Evolutionary conservation across 305 asterid species (phyloP), one percentile per base, ranked within the genome.

Genomic region (Fraxinus dipetala): DNA sequence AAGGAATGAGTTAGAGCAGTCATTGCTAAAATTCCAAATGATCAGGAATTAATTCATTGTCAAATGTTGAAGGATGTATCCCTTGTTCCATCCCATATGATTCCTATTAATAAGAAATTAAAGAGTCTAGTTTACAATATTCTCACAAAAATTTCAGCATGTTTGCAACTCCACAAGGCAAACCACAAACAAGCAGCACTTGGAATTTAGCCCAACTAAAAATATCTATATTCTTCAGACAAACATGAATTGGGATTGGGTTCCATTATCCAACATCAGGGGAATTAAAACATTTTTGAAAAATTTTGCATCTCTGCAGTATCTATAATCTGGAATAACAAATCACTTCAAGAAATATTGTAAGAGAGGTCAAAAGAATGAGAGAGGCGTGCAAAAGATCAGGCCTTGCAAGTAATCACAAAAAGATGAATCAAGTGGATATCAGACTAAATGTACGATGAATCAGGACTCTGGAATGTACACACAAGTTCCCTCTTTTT

Each of bases 1-100:
- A 30, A 78, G 26, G 76, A 78, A 83, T 79, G 63, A 63, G 81
- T 67, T 1, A 74, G 75, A 87, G 18, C 69, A 81, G 77, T 56
- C 77, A 77, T 8, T 13, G 78, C 45, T 4, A 65, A 75, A 76
- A 75, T 26, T 72, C 40, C 70, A 56, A 56, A 54, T 40, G 40
- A 69, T 6, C 28, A 35, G 59, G 32, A 85, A 56, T 72, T 76
- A 77, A 65, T 65, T 36, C 77, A 65, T 82, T 22, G 35, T 70
- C 72, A 72, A 70, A 79, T 20, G 63, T 32, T 61, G 69, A 35
- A 76, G 6, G 61, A 16, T 72, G n/a, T 32, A 78, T 48, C 72
- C 61, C 72, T 56, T 40, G 61, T 77, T 59, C 56, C 77, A 83
- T 54, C 75, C 76, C 77, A 31, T 77, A 26, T 35, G 45, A 67